Evolutionary conservation across 2,329 filamentous ascomycete species (phyloP), one percentile per base, ranked within the genome.

Genomic region (Lizonia empirigonia): DNA sequence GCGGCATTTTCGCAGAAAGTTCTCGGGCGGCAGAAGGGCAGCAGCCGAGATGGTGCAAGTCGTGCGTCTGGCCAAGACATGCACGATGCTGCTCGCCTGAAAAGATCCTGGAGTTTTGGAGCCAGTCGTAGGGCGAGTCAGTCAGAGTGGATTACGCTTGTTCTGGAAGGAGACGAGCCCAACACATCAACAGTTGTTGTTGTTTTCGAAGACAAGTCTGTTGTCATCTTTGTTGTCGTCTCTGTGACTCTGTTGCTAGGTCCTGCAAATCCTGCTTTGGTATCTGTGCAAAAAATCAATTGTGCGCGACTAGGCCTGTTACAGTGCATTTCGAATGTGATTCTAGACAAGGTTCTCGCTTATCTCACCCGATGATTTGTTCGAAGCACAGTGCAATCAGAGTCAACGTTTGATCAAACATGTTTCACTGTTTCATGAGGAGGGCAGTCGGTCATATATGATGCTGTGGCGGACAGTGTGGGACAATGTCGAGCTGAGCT

Each of bases 1-100:
- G 67, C 59, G 66, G 65, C 56, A 70, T 69, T 70, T 62, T 59
- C 36, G 33, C 49, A 42, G 32, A 32, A 52, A 15, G n/a, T n/a
- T 42, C 36, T 52, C 49, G 49, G 49, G 38, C 42, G 49, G 42
- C 38, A 38, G 30, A 16, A 29, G 47, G 49, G 42, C 49, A 47
- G 42, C 38, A 42, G 49, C 49, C 49, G 49, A 46, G 24, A 36
- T 13, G 42, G 37, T 51, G 42, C 42, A 51, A 51, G 42, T 52
- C 27, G 37, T 52, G 49, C 49, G 42, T 52, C 37, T 44, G 33
- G 49, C 49, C 44, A 52, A 52, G 49, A 42, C 49, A 47, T 44
- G 49, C 39, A 50, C 38, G 45, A 55, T 46, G 44, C 45, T 50
- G 50, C 53, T 55, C 18, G 39, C 38, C 37, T 36, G 30, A 40